Evolutionary conservation across 805 yeast genomes (phyloP), one percentile per base, ranked within the genome.

Genomic region (Dipodascus geniculatus): DNA sequence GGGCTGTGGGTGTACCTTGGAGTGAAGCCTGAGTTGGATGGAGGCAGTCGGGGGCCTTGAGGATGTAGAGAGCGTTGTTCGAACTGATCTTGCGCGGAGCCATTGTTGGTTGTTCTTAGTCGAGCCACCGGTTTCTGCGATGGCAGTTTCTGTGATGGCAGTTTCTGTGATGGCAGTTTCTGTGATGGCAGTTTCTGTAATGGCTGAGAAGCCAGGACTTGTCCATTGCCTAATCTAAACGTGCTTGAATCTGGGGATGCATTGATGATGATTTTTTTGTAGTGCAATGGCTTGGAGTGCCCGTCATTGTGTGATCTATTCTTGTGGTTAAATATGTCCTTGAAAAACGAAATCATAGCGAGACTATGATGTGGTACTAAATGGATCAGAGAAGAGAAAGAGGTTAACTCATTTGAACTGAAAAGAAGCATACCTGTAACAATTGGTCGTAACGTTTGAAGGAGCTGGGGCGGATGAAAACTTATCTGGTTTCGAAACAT

Each of bases 391-490:
- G 44, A 38, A 38, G 4, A 11, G 44, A n/a, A 38, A 38, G 11
- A 38, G 35, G 44, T n/a, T 6, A 38, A 17, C 20, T 38, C 17
- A 14, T 16, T 6, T 3, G 14, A 38, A 4, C 20, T 38, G 17
- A 38, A 17, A 38, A 38, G 44, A 14, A n/a, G 14, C 44, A 38
- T 38, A 38, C 44, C 44, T 38, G 44, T 38, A 6, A 38, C 20
- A 38, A 38, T 17, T 38, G 4, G 20, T 38, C 17, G 44, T 38
- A 38, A 14, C 20, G 44, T 14, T n/a, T 14, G 20, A 38, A n/a
- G 44, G 44, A 38, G 44, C 44, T 17, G 44, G 44, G 44, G 44
- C 44, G 44, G 44, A 6, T 38, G 44, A n/a, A n/a, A n/a, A 16
- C 20, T 38, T 4, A 16, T 28, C 33, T 28, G 33, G 33, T 28